Evolutionary conservation across 208 protist species (phyloP), one percentile per base, ranked within the genome.

Genomic region (Acanthamoeba lenticulata): DNA sequence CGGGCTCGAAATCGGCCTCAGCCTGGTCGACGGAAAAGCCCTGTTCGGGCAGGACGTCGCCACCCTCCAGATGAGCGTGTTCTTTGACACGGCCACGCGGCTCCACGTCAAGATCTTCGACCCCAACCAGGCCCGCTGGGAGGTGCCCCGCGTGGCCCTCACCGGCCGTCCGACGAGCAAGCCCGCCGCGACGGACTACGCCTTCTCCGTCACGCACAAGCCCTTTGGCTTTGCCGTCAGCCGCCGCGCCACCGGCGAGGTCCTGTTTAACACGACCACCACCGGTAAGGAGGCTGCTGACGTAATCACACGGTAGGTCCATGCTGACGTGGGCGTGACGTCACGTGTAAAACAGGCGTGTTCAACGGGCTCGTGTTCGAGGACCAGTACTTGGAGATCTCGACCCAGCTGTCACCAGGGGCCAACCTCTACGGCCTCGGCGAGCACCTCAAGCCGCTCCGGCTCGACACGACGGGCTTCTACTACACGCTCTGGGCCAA

Each of bases 381-480:
- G 96, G 89, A 97, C 92, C 77, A 96, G 85, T 97, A 96, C 94
- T 32, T 97, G n/a, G 93, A 97, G 89, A 55, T 97, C 27, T 93
- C 86, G 42, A 97, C 95, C 15, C 91, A 52, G 49, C 86, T 97
- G 15, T 1, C 1, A 34, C 1, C 29, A n/a, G 60, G 94, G 42
- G 79, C 96, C 44, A 95, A 95, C 86, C 72, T 98, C 47, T 98
- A 96, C 90, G 97, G 97, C 34, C 67, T 98, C 0, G 97, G 96
- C 52, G 96, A 98, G 91, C 79, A 92, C 69, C 86, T 94, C 7
- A 69, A 93, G 27, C 47, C 88, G 15, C 88, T 93, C 21, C 88
- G 88, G 19, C 88, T 93, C 60, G 52, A 93, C 62, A 62, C 88
- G 13, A 79, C 62, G 13, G 88, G 88, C 19, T 62, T 60, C 27